Evolutionary conservation across 2,329 filamentous ascomycete species (phyloP).

Genomic region (Zymoseptoria ardabiliae): DNA sequence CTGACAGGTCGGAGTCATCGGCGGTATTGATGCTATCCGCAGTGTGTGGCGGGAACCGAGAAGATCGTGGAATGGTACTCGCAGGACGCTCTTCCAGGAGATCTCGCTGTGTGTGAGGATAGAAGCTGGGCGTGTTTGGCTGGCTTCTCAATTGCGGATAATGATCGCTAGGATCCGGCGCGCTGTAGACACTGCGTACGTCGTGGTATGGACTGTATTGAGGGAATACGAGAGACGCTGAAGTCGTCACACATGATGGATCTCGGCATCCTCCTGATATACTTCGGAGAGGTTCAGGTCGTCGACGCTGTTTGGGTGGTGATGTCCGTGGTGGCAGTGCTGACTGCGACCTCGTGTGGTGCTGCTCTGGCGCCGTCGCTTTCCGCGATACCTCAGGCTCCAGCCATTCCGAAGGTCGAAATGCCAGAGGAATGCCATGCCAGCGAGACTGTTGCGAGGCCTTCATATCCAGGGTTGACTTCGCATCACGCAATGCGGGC

Average conservation of each 20-base stretch:
- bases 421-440: background rate
- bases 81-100: conserved; percentile 7
- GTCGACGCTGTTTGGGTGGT: background rate
- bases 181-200: conserved; percentile 4
- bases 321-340: background rate
- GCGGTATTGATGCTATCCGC: conserved; percentile 7
- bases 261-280: background rate
- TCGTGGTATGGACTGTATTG: conserved; percentile 18
- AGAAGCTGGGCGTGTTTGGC: conserved; percentile 17
- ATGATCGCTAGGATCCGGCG: conserved; percentile 6
- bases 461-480: background rate
- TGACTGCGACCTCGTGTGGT: background rate
- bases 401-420: background rate
- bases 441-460: background rate
- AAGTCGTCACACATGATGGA: background rate
- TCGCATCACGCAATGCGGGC: background rate
- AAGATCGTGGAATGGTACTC: conserved; percentile 10
- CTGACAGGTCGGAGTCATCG: conserved; percentile 21
- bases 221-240: background rate
- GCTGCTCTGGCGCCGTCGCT: background rate
- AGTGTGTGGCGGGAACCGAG: conserved; percentile 15
- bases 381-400: background rate
- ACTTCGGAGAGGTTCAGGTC: background rate
- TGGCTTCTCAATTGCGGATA: conserved; percentile 21
- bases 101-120: conserved; percentile 2